Conservation (phyloP, 1,284 basidiomycete species). For the Melampsora abietis-canadensis region DNA sequence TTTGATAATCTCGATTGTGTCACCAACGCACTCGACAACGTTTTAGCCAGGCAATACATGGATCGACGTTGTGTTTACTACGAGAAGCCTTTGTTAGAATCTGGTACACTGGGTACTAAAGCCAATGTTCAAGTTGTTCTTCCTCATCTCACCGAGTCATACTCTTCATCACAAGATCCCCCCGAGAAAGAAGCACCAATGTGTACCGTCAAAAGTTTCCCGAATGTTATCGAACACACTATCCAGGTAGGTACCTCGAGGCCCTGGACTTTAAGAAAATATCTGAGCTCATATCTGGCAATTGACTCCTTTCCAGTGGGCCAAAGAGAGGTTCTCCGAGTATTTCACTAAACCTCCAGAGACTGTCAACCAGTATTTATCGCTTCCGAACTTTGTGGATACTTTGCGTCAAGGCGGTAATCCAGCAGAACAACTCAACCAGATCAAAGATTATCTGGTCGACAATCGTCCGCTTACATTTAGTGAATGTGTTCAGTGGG, state of each 20-base stretch:
- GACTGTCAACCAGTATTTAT: conserved; percentile 93
- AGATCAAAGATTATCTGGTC: conserved; percentile 86
- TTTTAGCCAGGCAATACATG: conserved; percentile 93
- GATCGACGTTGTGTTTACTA: conserved; percentile 97
- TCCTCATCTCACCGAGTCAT: conserved; percentile 93
- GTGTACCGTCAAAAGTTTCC: conserved; percentile 99
- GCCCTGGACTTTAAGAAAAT: not conserved
- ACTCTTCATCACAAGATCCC: conserved; percentile 96
- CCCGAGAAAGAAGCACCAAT: conserved; percentile 97
- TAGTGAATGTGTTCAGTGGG: conserved; percentile 97
- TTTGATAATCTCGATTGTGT: conserved; percentile 86
- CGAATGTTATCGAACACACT: conserved; percentile 97
- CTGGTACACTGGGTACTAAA: conserved; percentile 96
- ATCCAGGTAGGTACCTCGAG: conserved; percentile 57
- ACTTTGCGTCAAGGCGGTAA: conserved; percentile 85
- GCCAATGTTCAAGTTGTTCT: conserved; percentile 96
- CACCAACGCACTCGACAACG: conserved; percentile 99
- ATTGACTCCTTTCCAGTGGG: conserved; percentile 66
- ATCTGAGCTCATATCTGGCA: not conserved
- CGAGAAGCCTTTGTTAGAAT: conserved; percentile 92
- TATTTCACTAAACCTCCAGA: conserved; percentile 91
- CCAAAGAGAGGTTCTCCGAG: conserved; percentile 85
- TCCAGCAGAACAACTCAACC: conserved; percentile 82
- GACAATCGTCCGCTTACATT: conserved; percentile 89
- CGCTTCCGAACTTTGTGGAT: conserved; percentile 93